phyloP scores from a whole-genome alignment of 768 basidiomycete genomes.

The Mycena galopus region DNA sequence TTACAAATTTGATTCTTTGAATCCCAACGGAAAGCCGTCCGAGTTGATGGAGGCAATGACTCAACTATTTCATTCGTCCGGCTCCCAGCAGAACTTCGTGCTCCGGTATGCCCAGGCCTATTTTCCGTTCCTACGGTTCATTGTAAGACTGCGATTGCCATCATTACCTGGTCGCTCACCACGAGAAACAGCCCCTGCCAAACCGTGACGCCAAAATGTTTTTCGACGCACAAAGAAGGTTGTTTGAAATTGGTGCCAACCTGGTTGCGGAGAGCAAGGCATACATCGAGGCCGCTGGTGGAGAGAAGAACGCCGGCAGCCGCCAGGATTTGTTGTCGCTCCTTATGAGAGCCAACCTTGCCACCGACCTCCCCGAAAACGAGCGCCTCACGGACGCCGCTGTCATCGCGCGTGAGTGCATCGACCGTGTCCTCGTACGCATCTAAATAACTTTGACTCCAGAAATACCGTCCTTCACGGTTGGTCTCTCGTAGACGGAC shows the following conservation, averaged over 20 bases:
- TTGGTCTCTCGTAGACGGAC: not conserved
- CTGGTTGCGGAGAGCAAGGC: not conserved
- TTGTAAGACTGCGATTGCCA: too few species aligned
- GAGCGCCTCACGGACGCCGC: not conserved
- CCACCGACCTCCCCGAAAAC: not conserved
- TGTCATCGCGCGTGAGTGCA: not conserved
- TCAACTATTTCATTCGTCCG: not conserved
- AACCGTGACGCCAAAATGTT: not conserved
- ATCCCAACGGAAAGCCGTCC: not conserved
- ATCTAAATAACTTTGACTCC: not conserved
- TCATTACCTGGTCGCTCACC: not conserved
- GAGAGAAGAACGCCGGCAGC: not conserved
- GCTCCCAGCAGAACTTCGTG: not conserved
- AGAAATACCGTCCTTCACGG: not conserved
- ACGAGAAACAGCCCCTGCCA: not conserved
- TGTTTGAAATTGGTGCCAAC: not conserved
- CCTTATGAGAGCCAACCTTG: not conserved
- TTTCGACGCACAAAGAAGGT: not conserved
- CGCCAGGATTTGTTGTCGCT: not conserved
- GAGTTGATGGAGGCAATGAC: not conserved
- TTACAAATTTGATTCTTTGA: not conserved
- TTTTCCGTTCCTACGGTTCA: not conserved
- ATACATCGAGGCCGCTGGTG: not conserved
- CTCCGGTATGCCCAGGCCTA: not conserved
- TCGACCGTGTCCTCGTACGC: not conserved